Conservation (phyloP, 225 moss, liverwort and hornwort genomes). For the Asterella californica region DNA sequence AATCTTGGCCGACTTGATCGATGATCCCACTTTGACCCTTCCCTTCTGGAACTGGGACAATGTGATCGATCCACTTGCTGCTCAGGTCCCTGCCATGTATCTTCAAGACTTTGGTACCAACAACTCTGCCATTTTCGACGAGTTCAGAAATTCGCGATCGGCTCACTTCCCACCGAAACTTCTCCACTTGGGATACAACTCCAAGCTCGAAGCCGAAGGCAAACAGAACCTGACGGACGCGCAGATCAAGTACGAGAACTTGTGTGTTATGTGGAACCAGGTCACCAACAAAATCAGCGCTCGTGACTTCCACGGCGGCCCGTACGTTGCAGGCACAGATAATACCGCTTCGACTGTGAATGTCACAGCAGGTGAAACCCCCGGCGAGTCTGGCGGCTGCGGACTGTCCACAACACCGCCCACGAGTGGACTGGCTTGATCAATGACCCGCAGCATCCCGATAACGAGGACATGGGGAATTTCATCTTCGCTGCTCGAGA, state of each 20-base stretch:
- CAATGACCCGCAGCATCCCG: conserved; percentile 25
- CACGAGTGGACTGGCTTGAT: conserved; percentile 46
- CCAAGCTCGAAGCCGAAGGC: conserved; percentile 10
- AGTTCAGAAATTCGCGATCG: conserved; percentile 27
- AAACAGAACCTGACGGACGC: conserved; percentile 11
- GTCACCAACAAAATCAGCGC: too few relatives aligned
- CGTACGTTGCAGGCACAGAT: background rate
- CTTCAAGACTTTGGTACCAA: conserved; percentile 25
- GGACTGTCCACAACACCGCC: conserved; percentile 2
- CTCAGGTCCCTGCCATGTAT: conserved; percentile 2
- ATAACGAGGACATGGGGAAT: conserved; percentile 23
- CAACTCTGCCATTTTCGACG: conserved; percentile 16
- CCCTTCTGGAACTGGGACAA: background rate
- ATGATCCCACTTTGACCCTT: too few relatives aligned
- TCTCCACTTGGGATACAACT: conserved; percentile 32
- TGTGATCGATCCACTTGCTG: background rate
- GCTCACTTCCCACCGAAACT: conserved; percentile 29
- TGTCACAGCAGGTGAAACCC: background rate
- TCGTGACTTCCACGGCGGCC: too few relatives aligned
- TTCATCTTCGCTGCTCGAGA: conserved; percentile 9
- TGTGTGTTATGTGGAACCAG: too few relatives aligned
- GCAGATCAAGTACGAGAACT: conserved; percentile 29
- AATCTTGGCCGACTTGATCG: background rate
- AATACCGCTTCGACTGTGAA: conserved; percentile 23
- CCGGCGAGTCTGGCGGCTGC: conserved; percentile 16